Evolutionary conservation across 2,329 filamentous ascomycete genomes (phyloP).

Genomic region (Camillea tinctor): DNA sequence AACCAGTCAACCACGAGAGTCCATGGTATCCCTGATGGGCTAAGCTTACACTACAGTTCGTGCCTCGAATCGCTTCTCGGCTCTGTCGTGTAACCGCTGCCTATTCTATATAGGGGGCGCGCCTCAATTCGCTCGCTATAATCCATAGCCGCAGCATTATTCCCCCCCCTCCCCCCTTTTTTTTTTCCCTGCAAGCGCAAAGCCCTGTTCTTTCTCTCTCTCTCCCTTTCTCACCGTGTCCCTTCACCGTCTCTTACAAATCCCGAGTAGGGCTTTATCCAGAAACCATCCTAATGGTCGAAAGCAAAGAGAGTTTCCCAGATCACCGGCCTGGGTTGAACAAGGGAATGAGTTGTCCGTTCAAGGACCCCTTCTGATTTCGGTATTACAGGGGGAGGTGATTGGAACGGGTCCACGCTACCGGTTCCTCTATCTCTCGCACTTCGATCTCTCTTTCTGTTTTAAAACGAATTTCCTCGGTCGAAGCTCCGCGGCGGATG

Average conservation of each 20-base stretch:
- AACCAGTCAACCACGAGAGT: conserved; percentile 11
- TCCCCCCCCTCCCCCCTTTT: conserved; percentile 8
- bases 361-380: conserved; percentile 15
- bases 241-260: conserved; percentile 10
- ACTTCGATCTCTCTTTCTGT: conserved; percentile 15
- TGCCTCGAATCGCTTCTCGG: conserved; percentile 2
- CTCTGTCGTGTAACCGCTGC: conserved; percentile 22
- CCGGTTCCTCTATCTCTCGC: conserved; percentile 4
- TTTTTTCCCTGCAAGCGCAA: conserved; percentile 20
- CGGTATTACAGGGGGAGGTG: conserved; percentile 21
- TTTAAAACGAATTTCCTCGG: conserved; percentile 15
- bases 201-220: background rate
- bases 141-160: conserved; percentile 12
- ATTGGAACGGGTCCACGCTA: conserved; percentile 23
- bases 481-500: conserved; percentile 23
- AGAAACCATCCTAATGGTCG: conserved; percentile 12
- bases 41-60: conserved; percentile 15
- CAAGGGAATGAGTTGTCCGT: conserved; percentile 23
- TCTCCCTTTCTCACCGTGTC: conserved; percentile 4
- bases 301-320: background rate
- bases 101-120: conserved; percentile 14
- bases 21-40: conserved; percentile 13
- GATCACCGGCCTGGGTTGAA: conserved; percentile 18
- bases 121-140: conserved; percentile 19
- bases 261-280: conserved; percentile 15